Base-by-base conservation (phyloP, 2,329 filamentous ascomycete genomes). In the Fusarium foetens region DNA sequence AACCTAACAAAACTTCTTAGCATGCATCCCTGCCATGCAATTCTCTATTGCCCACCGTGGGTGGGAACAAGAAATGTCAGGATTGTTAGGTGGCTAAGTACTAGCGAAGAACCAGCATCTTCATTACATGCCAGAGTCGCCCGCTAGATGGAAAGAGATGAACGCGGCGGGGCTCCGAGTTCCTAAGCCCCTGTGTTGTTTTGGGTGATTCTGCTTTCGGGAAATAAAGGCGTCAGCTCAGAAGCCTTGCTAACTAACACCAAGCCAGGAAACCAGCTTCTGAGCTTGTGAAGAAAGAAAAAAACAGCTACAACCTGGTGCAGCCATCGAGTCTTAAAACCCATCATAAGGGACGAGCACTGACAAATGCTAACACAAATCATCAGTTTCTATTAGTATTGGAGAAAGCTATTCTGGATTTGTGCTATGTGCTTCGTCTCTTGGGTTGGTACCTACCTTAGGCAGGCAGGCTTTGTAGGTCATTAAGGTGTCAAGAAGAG, bases 141-240 rank as follows among this genome's bases (percentile, higher is more conserved):
- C 54, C 36, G 33, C n/a, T 36, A 48, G 55, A 58, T 35, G 36
- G 49, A 31, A 66, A 53, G 42, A 51, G 43, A 45, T 31, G 53
- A 29, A 51, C 27, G 25, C 23, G 33, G 45, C 46, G 54, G 55
- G 39, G 31, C 55, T 52, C 55, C 59, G 46, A 61, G 66, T 68
- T 52, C 55, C 61, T 54, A 29, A 49, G 42, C 48, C 49, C 60
- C 31, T 55, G 31, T 49, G 54, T 58, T 68, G 58, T 62, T 66
- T 72, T 57, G 53, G 64, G 69, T 68, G 58, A 70, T 73, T 63
- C 66, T 72, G 70, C 62, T 73, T 72, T 55, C 66, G 70, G 70
- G 67, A 59, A 71, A 55, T 46, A 63, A 48, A 43, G 48, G 68
- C 58, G 57, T 59, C 39, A 43, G 52, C 58, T 52, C 23, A 33